phyloP scores from a whole-genome alignment of 257 asterid genomes.

The Solanum lignicaule region DNA sequence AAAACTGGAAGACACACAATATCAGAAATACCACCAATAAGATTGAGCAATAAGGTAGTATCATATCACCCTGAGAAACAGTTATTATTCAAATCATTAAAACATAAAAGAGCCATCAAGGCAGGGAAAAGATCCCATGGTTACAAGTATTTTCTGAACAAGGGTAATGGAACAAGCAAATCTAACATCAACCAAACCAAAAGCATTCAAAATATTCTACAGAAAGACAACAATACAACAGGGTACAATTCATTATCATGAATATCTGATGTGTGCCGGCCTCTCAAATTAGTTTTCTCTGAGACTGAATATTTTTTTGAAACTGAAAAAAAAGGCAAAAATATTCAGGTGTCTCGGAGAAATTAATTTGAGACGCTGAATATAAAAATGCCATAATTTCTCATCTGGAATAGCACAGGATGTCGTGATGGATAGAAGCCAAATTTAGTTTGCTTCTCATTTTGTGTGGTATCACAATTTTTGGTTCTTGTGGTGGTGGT shows the following conservation, averaged over 20 bases:
- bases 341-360: neutral
- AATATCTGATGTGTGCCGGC: neutral
- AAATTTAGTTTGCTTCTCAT: neutral
- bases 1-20: constrained; percentile 56
- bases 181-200: neutral
- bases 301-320: neutral
- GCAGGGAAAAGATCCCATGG: neutral
- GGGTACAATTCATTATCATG: neutral
- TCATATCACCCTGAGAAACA: neutral
- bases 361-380: neutral
- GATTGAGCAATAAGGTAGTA: neutral
- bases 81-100: neutral
- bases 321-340: neutral
- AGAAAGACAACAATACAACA: neutral
- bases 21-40: neutral
- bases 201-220: neutral
- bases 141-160: neutral
- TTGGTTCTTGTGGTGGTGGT: neutral
- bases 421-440: neutral
- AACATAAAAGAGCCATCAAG: neutral
- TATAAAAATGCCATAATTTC: neutral
- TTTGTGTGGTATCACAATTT: neutral
- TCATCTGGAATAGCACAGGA: neutral
- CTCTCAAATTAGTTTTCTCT: neutral
- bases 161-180: neutral